These are phyloP conservation scores for Leccinum subspadiceum DNA, from an alignment of 1,284 basidiomycete species.

Conservation along the genomic window DNA sequence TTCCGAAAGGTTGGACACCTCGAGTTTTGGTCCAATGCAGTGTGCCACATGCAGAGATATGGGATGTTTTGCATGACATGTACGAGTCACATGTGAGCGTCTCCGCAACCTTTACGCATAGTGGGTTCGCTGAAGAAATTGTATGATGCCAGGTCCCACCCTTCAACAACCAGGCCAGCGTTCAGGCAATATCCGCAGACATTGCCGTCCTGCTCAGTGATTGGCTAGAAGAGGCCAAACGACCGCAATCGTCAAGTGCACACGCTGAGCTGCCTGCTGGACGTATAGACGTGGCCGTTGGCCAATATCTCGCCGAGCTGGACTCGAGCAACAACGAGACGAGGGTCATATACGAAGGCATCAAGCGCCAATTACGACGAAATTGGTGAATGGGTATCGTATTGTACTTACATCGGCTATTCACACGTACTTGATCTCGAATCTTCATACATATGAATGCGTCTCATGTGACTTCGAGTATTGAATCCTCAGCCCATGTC, in stretches of 20 bases:
- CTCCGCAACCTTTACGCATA: not conserved
- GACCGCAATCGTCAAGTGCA: constrained; percentile 57
- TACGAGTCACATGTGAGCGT: constrained; percentile 77
- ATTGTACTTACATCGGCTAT: constrained; percentile 11
- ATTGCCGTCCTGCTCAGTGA: constrained; percentile 72
- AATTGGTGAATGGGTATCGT: constrained; percentile 49
- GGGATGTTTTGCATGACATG: constrained; percentile 84
- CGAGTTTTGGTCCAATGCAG: constrained; percentile 75
- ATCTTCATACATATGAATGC: constrained; percentile 1
- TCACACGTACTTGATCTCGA: constrained; percentile 19
- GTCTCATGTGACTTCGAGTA: constrained; percentile 66
- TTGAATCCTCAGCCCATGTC: constrained; percentile 71
- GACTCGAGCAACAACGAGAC: constrained; percentile 58
- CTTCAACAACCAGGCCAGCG: constrained; percentile 75
- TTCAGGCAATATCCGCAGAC: constrained; percentile 75
- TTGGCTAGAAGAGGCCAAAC: constrained; percentile 72
- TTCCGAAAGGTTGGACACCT: constrained; percentile 78
- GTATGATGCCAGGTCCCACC: constrained; percentile 62
- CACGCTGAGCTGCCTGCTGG: constrained; percentile 71
- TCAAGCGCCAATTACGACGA: constrained; percentile 65
- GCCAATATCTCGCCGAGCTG: constrained; percentile 69
- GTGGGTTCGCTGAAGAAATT: constrained; percentile 3
- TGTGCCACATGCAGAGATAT: constrained; percentile 74
- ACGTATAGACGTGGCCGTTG: constrained; percentile 65
- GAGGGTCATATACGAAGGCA: constrained; percentile 58